Conservation (phyloP, 2,329 filamentous ascomycete species). For the Incumbomyces lentus region DNA sequence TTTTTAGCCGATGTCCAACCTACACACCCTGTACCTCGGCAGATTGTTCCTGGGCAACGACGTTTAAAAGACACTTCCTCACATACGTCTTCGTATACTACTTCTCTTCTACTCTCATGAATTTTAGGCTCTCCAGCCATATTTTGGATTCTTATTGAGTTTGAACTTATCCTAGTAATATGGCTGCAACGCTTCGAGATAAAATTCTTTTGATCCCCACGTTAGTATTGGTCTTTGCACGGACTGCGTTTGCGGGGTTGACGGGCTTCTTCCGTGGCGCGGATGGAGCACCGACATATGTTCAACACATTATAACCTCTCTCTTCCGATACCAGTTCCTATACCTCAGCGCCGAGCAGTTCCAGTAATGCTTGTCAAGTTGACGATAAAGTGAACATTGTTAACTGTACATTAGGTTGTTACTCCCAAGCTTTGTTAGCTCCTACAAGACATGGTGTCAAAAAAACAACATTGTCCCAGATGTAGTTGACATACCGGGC, state of each 20-base stretch:
- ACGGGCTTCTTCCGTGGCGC: conserved; percentile 31
- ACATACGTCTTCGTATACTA: too few relatives aligned
- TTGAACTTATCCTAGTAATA: neutral
- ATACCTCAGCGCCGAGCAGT: conserved; percentile 7
- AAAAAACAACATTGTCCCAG: conserved; percentile 8
- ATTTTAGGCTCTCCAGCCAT: too few relatives aligned
- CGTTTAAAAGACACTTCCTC: too few relatives aligned
- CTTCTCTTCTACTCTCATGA: too few relatives aligned
- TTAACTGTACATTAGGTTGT: conserved; percentile 13
- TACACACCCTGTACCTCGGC: too few relatives aligned
- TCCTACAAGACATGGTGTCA: conserved; percentile 16
- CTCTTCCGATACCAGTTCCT: conserved; percentile 21
- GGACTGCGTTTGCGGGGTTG: conserved; percentile 24
- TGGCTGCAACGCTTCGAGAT: conserved; percentile 24
- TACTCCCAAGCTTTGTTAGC: conserved; percentile 12
- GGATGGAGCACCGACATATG: conserved; percentile 27
- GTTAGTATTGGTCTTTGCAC: conserved; percentile 21
- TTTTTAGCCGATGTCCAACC: too few relatives aligned
- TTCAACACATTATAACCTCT: conserved; percentile 26
- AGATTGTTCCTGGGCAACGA: too few relatives aligned
- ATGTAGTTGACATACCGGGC: conserved; percentile 15
- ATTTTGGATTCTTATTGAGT: neutral
- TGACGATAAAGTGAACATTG: neutral
- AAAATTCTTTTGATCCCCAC: conserved; percentile 25
- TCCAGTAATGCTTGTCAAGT: conserved; percentile 9